Evolutionary conservation across 257 asterid species (phyloP), one percentile per base, ranked within the genome.

Genomic region (Ehretia macrophylla): DNA sequence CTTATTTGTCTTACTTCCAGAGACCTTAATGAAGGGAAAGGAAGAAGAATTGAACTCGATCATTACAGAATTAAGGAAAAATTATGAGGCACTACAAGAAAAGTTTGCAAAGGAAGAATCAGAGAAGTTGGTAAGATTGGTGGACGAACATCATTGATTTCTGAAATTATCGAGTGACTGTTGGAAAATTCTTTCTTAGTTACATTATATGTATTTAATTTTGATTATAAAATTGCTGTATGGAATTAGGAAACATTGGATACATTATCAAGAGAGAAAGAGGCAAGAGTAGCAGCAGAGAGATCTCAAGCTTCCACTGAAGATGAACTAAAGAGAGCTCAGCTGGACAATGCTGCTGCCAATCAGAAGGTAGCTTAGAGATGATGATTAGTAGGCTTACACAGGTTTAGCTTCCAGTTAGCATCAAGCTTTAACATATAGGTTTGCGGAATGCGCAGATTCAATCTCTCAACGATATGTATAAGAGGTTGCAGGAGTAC

Each of bases 401-500:
- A 19, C 40, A 1, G 18, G 5, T 47, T 50, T 53, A 53, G 37
- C 38, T 32, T 44, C 12, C 16, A 10, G 3, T 10, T 42, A 3
- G 3, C n/a, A 16, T 51, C 20, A 27, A 54, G 54, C 39, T 55
- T 18, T 19, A 14, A 60, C 35, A 21, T 14, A 11, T 21, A 13
- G 4, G 4, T 47, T 49, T 51, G 58, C 42, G 52, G n/a, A 67
- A 44, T 56, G 16, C 75, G 78, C 87, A 92, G 99, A 81, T 92
- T 62, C 90, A 81, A 50, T 82, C 95, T 8, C 72, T 92, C 50
- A 82, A 86, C 64, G 94, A 84, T 55, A 81, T 72, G 80, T 78
- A 76, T 70, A 92, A 74, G 84, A 75, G 95, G 59, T 58, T 79
- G 56, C 96, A 84, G 71, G 99, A 92, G 77, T 92, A 86, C 60